A percentile compares a stretch with the other conserved stretches of the same genome.
phyloP scores from a whole-genome alignment of 2,329 filamentous ascomycete genomes.

The Apiospora koreana region DNA sequence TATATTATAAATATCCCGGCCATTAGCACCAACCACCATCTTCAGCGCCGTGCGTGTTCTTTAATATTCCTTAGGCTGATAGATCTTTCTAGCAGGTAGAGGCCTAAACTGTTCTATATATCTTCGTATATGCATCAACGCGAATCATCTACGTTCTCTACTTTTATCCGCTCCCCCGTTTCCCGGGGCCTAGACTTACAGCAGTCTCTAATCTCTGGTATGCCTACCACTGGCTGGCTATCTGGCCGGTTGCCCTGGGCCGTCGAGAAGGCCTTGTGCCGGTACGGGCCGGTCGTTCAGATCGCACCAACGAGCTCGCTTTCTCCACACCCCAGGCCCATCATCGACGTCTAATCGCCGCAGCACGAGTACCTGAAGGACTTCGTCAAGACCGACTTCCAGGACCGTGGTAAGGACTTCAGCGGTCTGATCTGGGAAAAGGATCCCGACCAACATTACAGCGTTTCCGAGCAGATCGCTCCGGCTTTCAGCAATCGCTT shows the following conservation, averaged over 20 bases:
- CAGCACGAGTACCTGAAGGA: constrained; percentile 19
- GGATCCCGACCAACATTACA: constrained; percentile 23
- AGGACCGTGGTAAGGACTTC: constrained; percentile 21
- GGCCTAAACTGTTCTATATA: too few relatives aligned
- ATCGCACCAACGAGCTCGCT: constrained; percentile 23
- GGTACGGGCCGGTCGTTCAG: constrained; percentile 22
- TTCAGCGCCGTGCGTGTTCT: too few relatives aligned
- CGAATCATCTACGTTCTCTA: constrained; percentile 16
- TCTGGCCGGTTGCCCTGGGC: constrained; percentile 21
- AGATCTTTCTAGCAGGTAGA: too few relatives aligned
- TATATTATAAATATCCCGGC: neutral
- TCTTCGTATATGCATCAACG: neutral
- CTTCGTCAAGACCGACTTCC: constrained; percentile 24
- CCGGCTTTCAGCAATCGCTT: constrained; percentile 26
- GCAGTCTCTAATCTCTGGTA: constrained; percentile 24
- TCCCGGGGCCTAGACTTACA: constrained; percentile 18
- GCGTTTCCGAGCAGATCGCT: constrained; percentile 21
- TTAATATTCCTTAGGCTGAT: too few relatives aligned
- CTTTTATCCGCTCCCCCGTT: constrained; percentile 21
- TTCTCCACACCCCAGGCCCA: constrained; percentile 18
- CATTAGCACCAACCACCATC: neutral
- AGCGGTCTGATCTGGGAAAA: constrained; percentile 24
- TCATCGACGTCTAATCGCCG: constrained; percentile 22
- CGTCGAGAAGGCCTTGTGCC: constrained; percentile 16
- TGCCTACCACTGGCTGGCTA: constrained; percentile 17